Conservation (phyloP, 129 eudicot species). For the Scalesia atractyloides region DNA sequence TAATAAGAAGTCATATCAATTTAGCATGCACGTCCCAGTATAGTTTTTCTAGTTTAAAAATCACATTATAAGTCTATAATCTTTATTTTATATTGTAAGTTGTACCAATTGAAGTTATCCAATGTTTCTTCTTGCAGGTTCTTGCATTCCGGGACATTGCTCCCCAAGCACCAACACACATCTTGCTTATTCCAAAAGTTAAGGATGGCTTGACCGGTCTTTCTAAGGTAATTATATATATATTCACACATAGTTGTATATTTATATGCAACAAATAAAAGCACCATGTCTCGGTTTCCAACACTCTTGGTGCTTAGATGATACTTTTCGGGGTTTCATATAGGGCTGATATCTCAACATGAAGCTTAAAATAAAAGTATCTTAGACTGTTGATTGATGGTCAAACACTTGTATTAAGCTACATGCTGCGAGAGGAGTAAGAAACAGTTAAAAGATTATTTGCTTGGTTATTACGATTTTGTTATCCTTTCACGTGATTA, state of each 20-base stretch:
- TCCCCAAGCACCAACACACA: conserved; percentile 91
- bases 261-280: not conserved
- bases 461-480: not conserved
- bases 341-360: too few relatives aligned
- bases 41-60: not conserved
- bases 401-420: not conserved
- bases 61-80: not conserved
- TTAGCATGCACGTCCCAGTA: too few relatives aligned
- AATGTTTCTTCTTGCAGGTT: conserved; percentile 50
- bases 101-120: not conserved
- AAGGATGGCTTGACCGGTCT: conserved; percentile 84
- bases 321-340: not conserved
- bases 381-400: not conserved
- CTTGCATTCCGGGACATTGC: conserved; percentile 82
- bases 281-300: not conserved
- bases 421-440: not conserved
- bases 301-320: not conserved
- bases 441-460: conserved; percentile 5
- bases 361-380: not conserved
- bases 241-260: not conserved
- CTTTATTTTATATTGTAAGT: not conserved
- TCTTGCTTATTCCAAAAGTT: conserved; percentile 79
- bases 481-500: not conserved
- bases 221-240: conserved; percentile 59
- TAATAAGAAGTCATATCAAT: too few relatives aligned